Evolutionary conservation across 1,284 basidiomycete genomes (phyloP).

Genomic region (Taiwanofungus camphoratus): DNA sequence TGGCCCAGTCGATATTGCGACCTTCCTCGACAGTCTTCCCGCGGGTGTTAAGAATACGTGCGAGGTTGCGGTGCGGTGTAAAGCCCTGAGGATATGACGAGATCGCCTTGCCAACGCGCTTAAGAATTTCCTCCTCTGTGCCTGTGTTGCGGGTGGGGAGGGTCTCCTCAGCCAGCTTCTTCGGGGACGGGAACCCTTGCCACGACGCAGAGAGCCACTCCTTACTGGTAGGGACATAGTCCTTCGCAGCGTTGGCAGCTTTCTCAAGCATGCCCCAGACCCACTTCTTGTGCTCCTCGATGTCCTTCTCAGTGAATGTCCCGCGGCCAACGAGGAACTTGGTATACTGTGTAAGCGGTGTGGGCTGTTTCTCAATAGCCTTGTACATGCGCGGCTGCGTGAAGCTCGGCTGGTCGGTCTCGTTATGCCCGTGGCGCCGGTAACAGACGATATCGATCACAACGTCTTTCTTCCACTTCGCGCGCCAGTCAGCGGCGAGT

Average conservation of each 20-base stretch:
- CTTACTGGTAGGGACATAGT: slow-evolving; percentile 88
- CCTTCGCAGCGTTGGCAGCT: slow-evolving; percentile 85
- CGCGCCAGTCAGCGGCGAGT: slow-evolving; percentile 96
- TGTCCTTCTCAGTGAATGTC: slow-evolving; percentile 93
- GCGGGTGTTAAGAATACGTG: slow-evolving; percentile 84
- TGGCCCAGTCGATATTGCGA: slow-evolving; percentile 94
- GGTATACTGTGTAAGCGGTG: slow-evolving; percentile 88
- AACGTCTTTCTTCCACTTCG: slow-evolving; percentile 98
- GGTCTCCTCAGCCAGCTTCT: slow-evolving; percentile 89
- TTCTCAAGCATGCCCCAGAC: slow-evolving; percentile 99
- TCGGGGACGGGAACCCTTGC: slow-evolving; percentile 98
- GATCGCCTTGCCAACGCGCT: slow-evolving; percentile 83
- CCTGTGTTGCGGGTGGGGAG: slow-evolving; percentile 90
- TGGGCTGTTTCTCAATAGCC: slow-evolving; percentile 92
- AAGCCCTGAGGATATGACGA: slow-evolving; percentile 85
- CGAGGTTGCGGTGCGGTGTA: slow-evolving; percentile 88
- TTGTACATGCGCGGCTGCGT: slow-evolving; percentile 99
- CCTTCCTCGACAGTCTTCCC: slow-evolving; percentile 92
- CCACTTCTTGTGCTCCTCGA: slow-evolving; percentile 99
- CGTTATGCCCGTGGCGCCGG: slow-evolving; percentile 98
- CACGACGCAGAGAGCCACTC: slow-evolving; percentile 99
- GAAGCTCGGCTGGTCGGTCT: slow-evolving; percentile 98
- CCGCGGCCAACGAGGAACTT: slow-evolving; percentile 89
- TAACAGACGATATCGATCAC: slow-evolving; percentile 99
- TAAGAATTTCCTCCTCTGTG: slow-evolving; percentile 71